Percentiles rank a stretch among this genome's conserved stretches.
Evolutionary conservation across 345 rosid species (phyloP).

Genomic region (Triadica sebifera): DNA sequence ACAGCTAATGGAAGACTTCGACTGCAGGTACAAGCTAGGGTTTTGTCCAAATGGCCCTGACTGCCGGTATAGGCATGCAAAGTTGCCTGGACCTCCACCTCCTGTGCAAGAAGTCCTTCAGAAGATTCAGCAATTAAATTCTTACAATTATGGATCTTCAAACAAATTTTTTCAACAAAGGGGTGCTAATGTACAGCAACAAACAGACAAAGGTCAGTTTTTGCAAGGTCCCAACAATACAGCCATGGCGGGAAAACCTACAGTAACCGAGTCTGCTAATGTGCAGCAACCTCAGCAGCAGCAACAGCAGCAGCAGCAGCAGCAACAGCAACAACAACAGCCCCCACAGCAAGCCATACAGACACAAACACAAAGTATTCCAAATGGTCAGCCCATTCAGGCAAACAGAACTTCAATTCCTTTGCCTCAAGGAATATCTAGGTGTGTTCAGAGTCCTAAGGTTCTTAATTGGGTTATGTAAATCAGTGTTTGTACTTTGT

Average conservation of each 20-base stretch:
- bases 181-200: constrained; percentile 51
- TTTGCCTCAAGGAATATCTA: constrained; percentile 98
- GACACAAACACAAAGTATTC: constrained; percentile 59
- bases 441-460: constrained; percentile 95
- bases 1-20: neutral
- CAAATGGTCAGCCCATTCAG: constrained; percentile 53
- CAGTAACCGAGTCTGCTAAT: constrained; percentile 44
- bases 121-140: constrained; percentile 83
- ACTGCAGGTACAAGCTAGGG: constrained; percentile 89
- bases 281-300: constrained; percentile 42
- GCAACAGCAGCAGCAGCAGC: too few relatives aligned
- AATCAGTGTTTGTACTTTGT: constrained; percentile 44
- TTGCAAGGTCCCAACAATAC: constrained; percentile 43
- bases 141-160: constrained; percentile 54
- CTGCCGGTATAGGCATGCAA: constrained; percentile 93
- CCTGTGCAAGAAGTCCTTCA: constrained; percentile 92
- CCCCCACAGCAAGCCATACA: constrained; percentile 64
- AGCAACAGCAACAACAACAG: too few relatives aligned
- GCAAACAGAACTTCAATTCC: constrained; percentile 62
- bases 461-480: constrained; percentile 67
- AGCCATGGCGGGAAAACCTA: constrained; percentile 41
- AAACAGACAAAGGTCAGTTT: constrained; percentile 58
- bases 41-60: constrained; percentile 99
- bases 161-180: constrained; percentile 74
- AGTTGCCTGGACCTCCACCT: constrained; percentile 94